Conservation (phyloP, 495 filamentous ascomycete genomes). For the Penicillium ucsense region DNA sequence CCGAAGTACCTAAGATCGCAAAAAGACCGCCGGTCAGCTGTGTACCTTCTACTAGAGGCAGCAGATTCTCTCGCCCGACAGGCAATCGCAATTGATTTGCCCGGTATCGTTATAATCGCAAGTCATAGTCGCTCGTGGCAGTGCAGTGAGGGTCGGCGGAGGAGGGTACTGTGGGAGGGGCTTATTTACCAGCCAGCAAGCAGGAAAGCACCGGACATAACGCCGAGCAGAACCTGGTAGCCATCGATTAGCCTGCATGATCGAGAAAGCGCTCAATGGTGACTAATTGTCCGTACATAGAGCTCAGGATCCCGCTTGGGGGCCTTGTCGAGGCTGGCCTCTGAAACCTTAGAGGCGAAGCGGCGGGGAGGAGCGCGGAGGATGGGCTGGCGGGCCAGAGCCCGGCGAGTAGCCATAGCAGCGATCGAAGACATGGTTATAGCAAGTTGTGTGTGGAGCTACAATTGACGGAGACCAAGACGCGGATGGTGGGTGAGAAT, state of each 20-base stretch:
- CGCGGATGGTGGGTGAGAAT: conserved; percentile 24
- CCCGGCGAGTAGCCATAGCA: conserved; percentile 43
- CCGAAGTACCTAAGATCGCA: conserved; percentile 44
- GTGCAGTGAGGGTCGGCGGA: no score
- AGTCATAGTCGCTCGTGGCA: no score
- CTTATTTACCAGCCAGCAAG: conserved; percentile 65
- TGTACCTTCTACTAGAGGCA: neutral
- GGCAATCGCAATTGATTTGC: no score
- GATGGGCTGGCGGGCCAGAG: conserved; percentile 36
- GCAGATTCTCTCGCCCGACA: no score
- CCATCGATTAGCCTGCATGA: conserved; percentile 6
- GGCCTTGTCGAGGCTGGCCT: conserved; percentile 49
- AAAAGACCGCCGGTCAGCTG: conserved; percentile 5
- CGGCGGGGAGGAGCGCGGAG: conserved; percentile 35
- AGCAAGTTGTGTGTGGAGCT: conserved; percentile 13
- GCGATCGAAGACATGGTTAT: conserved; percentile 45
- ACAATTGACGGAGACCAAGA: conserved; percentile 10
- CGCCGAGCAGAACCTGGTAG: conserved; percentile 69
- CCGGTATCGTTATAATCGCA: no score
- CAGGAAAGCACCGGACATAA: conserved; percentile 83
- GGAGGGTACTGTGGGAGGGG: conserved; percentile 23
- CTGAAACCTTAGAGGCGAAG: conserved; percentile 37
- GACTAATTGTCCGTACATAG: conserved; percentile 45
- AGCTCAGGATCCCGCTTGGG: conserved; percentile 73
- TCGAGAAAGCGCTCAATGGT: conserved; percentile 8